Evolutionary conservation across 2,329 filamentous ascomycete species (phyloP).

Genomic region (Diaporthe eres): DNA sequence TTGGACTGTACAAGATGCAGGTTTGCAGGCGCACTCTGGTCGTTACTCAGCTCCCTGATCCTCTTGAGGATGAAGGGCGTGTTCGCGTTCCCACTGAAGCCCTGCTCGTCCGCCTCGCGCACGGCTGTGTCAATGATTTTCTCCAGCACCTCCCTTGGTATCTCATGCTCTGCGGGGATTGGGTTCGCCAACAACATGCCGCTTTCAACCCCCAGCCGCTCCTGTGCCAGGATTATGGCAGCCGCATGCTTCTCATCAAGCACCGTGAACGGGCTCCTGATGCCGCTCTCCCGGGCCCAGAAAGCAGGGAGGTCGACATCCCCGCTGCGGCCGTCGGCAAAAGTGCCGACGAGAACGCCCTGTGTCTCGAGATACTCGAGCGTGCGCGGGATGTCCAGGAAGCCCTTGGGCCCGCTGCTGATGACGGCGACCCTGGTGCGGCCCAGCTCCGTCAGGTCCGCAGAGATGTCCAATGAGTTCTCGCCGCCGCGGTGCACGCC

Average conservation of each 20-base stretch:
- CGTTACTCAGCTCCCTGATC: slow-evolving; percentile 83
- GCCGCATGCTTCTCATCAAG: slow-evolving; percentile 86
- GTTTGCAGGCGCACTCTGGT: slow-evolving; percentile 81
- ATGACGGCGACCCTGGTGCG: slow-evolving; percentile 90
- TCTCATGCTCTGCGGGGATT: slow-evolving; percentile 78
- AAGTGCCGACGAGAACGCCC: slow-evolving; percentile 88
- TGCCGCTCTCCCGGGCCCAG: slow-evolving; percentile 89
- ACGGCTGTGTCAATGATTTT: slow-evolving; percentile 78
- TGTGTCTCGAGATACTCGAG: slow-evolving; percentile 82
- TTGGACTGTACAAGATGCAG: slow-evolving; percentile 70
- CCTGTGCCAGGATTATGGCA: slow-evolving; percentile 87
- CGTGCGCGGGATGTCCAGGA: slow-evolving; percentile 91
- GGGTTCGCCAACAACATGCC: slow-evolving; percentile 93
- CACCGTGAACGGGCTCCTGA: slow-evolving; percentile 82
- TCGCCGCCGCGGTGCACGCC: slow-evolving; percentile 94
- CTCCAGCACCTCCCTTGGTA: slow-evolving; percentile 80
- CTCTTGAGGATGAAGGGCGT: slow-evolving; percentile 87
- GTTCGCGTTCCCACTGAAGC: slow-evolving; percentile 80
- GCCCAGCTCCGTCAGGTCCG: slow-evolving; percentile 94
- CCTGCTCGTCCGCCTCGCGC: slow-evolving; percentile 73
- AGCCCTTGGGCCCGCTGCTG: slow-evolving; percentile 94
- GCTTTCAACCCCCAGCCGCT: slow-evolving; percentile 78
- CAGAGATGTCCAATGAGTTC: slow-evolving; percentile 91
- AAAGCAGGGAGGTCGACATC: slow-evolving; percentile 91
- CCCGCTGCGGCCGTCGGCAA: slow-evolving; percentile 83